Base-by-base conservation (phyloP, 1,139 yeast species). In the Pichia sp. region DNA sequence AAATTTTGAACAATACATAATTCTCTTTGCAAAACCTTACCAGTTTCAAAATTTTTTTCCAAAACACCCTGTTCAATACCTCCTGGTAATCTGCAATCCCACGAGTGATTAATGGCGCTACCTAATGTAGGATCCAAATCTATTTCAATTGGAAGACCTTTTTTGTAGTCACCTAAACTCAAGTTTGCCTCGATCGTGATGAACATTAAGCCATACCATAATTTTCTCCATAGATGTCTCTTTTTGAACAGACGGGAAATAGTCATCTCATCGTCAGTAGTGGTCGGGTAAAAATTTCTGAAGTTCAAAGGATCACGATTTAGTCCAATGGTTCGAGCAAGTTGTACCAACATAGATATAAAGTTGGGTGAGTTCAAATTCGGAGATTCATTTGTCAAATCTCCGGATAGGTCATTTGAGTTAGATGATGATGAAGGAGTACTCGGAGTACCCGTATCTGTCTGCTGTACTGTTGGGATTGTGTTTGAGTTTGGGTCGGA, bases 11-110 rank as follows among this genome's bases (percentile, higher is more conserved):
- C 71, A 23, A 73, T 73, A 15, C 69, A 61, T 40, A 70, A 62
- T 54, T 74, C 77, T 54, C 68, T 62, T 43, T 66, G 64, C 50
- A 73, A 64, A 13, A 62, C 57, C 38, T 62, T 59, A 31, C 70
- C 64, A 42, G 57, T 64, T 31, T 59, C 60, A 60, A 67, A 70
- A 8, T 67, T 62, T 49, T 66, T 68, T 45, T 67, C 69, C 38
- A 70, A 57, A 16, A 67, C 63, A 45, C 70, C 72, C 49, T 65
- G 67, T 51, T 69, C 72, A 38, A 68, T 67, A 49, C 69, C 69
- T 45, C 72, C 71, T 8, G 72, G 72, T 34, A 67, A 61, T 50
- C 71, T 60, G 51, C 70, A 65, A 57, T 70, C 72, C 72, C 72
- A 70, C 4, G 67, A 60, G 45, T 55, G 60, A 54, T 66, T 67